A percentile compares a stretch with the other conserved stretches of the same genome.
phyloP scores from a whole-genome alignment of 1,284 basidiomycete genomes.

The Leccinum pachyderme region DNA sequence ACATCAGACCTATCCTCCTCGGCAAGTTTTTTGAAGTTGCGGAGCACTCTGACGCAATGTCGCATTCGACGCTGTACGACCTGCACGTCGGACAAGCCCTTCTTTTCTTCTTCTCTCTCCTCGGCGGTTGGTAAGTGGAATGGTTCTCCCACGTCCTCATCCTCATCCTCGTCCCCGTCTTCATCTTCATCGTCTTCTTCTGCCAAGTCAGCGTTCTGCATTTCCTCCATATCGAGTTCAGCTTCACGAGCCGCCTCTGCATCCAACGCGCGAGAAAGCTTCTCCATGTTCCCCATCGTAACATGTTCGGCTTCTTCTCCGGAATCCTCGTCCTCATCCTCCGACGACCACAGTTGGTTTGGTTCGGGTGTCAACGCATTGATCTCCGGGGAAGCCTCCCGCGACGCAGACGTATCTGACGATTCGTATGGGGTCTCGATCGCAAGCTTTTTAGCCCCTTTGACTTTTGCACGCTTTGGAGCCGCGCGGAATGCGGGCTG shows the following conservation, averaged over 20 bases:
- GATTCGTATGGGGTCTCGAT: slow-evolving; percentile 23
- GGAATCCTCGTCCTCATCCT: slow-evolving; percentile 50
- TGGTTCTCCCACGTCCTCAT: slow-evolving; percentile 49
- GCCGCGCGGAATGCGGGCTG: slow-evolving; percentile 37
- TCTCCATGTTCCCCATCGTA: slow-evolving; percentile 76
- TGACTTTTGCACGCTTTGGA: slow-evolving; percentile 49
- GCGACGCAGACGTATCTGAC: slow-evolving; percentile 10
- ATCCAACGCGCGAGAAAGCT: slow-evolving; percentile 71
- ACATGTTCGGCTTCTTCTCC: slow-evolving; percentile 54
- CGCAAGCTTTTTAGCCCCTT: slow-evolving; percentile 36
- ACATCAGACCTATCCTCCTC: slow-evolving; percentile 67
- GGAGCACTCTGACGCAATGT: slow-evolving; percentile 80
- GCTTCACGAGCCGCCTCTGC: slow-evolving; percentile 64
- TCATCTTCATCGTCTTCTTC: slow-evolving; percentile 55
- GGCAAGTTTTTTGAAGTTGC: slow-evolving; percentile 70
- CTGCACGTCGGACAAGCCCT: slow-evolving; percentile 75
- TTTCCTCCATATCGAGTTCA: slow-evolving; percentile 64
- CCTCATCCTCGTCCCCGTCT: slow-evolving; percentile 54
- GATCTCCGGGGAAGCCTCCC: slow-evolving; percentile 21
- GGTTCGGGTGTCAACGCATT: slow-evolving; percentile 14
- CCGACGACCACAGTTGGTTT: slow-evolving; percentile 33
- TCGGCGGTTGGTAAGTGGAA: slow-evolving; percentile 81
- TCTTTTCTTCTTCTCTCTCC: slow-evolving; percentile 78
- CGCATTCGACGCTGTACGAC: slow-evolving; percentile 88
- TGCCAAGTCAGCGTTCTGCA: slow-evolving; percentile 49